These are phyloP conservation scores for Capsicum rhomboideum DNA, from an alignment of 257 asterid species.

Conservation along the genomic window DNA sequence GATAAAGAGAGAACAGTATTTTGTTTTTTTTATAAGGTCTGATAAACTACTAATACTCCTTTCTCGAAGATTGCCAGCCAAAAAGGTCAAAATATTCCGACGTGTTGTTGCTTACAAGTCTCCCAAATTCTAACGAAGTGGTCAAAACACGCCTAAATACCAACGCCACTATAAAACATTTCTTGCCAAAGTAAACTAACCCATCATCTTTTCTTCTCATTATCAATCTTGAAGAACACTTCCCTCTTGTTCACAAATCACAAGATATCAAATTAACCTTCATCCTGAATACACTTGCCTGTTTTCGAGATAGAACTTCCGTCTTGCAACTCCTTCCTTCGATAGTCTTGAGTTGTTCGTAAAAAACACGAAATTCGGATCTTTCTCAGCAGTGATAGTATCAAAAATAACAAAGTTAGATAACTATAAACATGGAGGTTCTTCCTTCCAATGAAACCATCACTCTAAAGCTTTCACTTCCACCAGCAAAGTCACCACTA, in stretches of 20 bases:
- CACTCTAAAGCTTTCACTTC: neutral
- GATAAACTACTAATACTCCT: neutral
- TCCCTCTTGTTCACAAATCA: neutral
- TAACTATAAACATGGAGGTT: neutral
- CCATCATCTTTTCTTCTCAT: neutral
- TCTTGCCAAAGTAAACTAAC: neutral
- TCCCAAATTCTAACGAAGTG: neutral
- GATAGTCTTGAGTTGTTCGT: neutral
- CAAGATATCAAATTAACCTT: no score
- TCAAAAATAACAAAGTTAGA: neutral
- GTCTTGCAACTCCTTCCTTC: neutral
- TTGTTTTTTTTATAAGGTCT: neutral
- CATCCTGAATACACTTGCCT: no score
- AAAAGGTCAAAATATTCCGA: neutral
- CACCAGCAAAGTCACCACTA: neutral
- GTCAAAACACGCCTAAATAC: neutral
- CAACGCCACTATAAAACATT: neutral
- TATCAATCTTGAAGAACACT: neutral
- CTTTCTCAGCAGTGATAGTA: neutral
- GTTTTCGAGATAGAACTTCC: neutral
- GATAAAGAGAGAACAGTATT: no score
- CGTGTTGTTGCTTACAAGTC: neutral
- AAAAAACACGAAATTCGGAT: neutral
- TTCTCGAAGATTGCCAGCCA: neutral
- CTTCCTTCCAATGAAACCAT: neutral